Conservation (phyloP, 1,139 yeast genomes). For the Chernovozyma sophiae-reginae region DNA sequence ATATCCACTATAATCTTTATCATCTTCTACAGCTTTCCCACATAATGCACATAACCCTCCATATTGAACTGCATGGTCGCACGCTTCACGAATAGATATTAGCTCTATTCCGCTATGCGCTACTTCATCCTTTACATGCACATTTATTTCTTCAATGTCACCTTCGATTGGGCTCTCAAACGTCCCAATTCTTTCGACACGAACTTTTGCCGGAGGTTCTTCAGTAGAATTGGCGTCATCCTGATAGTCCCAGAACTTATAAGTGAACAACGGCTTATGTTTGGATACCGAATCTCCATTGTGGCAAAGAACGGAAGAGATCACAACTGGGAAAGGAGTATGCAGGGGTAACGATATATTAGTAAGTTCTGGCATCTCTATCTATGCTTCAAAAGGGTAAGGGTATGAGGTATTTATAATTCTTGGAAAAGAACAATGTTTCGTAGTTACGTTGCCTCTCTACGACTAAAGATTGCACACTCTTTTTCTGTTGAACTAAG, state of each 20-base stretch:
- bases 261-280: constrained; percentile 55
- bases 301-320: constrained; percentile 45
- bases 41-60: constrained; percentile 95
- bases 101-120: constrained; percentile 44
- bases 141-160: constrained; percentile 44
- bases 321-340: constrained; percentile 66
- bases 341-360: constrained; percentile 48
- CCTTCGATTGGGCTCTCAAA: constrained; percentile 88
- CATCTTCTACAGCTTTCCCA: constrained; percentile 81
- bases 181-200: constrained; percentile 61
- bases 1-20: constrained; percentile 74
- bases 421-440: no score
- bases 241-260: constrained; percentile 65
- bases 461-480: no score
- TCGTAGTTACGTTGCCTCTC: no score
- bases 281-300: constrained; percentile 46
- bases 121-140: constrained; percentile 59
- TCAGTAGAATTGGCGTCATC: constrained; percentile 52
- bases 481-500: no score
- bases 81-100: constrained; percentile 68
- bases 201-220: constrained; percentile 39
- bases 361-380: constrained; percentile 31
- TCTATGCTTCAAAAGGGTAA: no score
- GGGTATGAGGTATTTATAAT: no score
- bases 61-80: constrained; percentile 92